Evolutionary conservation across 495 filamentous ascomycete genomes (phyloP), one percentile per base, ranked within the genome.

Genomic region (Peziza echinospora): DNA sequence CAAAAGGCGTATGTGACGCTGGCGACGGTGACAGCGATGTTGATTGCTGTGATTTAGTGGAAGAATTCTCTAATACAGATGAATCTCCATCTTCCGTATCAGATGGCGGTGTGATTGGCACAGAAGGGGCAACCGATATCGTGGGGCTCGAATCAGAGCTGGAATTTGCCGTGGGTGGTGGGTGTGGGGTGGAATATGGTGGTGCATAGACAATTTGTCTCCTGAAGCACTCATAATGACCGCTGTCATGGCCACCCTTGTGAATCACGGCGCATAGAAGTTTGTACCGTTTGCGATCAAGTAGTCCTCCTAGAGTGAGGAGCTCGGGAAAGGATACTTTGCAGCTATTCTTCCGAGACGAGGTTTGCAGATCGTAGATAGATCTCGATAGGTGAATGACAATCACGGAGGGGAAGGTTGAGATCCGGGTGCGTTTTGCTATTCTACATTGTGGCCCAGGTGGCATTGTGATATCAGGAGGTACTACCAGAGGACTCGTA

Each of bases 201-300:
- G 73, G 66, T 41, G 62, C 61, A 44, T 70, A 76, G 28, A 78
- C 58, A 47, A 77, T 75, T 60, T 94, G 92, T n/a, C 89, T 73
- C 24, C 89, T 72, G 63, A 96, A 96, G 1, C 85, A 83, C 60
- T 99, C 89, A 62, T 99, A 99, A 60, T 99, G 89, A 1, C 89
- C 89, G 49, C 83, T 92, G 53, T 93, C 77, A 63, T 99, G 89
- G 49, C 80, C 91, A 17, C 89, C 89, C 57, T 92, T 93, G 58
- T 99, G 89, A 23, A 81, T 89, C 43, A 99, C 80, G 37, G 92
- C 76, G 9, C 78, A 82, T 2, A 91, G 73, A 3, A 99, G 70
- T 53, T 77, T 83, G 66, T 92, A 99, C 52, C 70, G 79, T 47
- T 73, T 78, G 50, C 76, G 76, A 44, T 76, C 72, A 17, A 91